Evolutionary conservation across 257 asterid genomes (phyloP), one percentile per base, ranked within the genome.

Genomic region (Linderniella brevidens): DNA sequence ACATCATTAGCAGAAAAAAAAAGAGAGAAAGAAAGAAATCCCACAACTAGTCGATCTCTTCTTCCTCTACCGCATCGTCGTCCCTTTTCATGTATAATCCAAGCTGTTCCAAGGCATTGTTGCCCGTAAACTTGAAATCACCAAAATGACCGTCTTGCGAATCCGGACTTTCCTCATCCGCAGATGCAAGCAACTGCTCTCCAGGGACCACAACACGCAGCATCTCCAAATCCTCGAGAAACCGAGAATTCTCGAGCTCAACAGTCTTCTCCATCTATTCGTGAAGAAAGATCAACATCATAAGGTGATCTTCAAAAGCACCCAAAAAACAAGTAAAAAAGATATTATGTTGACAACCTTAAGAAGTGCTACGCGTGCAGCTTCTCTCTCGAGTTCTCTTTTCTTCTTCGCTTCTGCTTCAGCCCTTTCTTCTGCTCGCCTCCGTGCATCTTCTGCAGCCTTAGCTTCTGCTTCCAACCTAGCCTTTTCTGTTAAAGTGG

Each of bases 311-410:
- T 39, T 39, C 13, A 1, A 13, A 39, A 39, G 43, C 3, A 19
- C 3, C 18, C 4, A 9, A 9, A 13, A 8, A 9, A 40, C 3
- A 14, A 49, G 7, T 3, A 25, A 11, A 10, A 9, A 32, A 14
- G 36, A 19, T 9, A 12, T 8, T 15, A 5, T 43, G 48, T 12
- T 1, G 48, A 15, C 17, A 13, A 84, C 95, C 90, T 72, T 65
- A 50, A 52, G 83, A 64, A 84, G 54, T 62, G 93, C 95, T 66
- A 54, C 73, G 11, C 95, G 86, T 36, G 93, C 93, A 4, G 95
- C 90, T 73, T 80, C 95, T 61, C 95, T 80, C 57, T 73, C 93
- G 3, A 72, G 78, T 63, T 80, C 90, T 70, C 75, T 66, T 62
- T 70, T 66, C 65, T 70, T 70, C 59, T 54, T 69, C 35, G 76